Evolutionary conservation across 805 yeast genomes (phyloP).

Genomic region (Candida ortonii): DNA sequence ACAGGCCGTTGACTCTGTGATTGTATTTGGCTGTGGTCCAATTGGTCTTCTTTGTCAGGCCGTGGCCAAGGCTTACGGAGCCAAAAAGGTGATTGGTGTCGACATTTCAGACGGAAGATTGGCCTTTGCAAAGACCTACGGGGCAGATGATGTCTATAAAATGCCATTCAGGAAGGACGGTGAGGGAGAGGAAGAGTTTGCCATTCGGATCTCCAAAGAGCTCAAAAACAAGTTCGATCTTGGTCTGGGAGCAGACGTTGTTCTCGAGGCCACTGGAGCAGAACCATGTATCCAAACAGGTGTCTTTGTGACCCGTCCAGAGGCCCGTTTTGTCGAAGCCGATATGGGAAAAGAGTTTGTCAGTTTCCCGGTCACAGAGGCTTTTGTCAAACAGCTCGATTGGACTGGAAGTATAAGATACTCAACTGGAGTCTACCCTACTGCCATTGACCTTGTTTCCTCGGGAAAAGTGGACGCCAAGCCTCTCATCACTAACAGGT

Average conservation of each 20-base stretch:
- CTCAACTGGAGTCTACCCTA: slow-evolving; percentile 70
- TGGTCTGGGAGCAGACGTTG: slow-evolving; percentile 43
- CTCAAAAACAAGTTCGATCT: slow-evolving; percentile 28
- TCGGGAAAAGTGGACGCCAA: slow-evolving; percentile 64
- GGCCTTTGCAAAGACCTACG: slow-evolving; percentile 54
- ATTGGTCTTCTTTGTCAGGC: slow-evolving; percentile 76
- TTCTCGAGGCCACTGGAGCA: slow-evolving; percentile 83
- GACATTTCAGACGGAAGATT: slow-evolving; percentile 70
- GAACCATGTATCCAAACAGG: slow-evolving; percentile 71
- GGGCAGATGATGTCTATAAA: slow-evolving; percentile 60
- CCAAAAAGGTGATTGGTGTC: slow-evolving; percentile 63
- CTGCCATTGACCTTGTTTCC: slow-evolving; percentile 64
- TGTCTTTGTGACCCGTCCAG: slow-evolving; percentile 54
- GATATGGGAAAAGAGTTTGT: slow-evolving; percentile 77
- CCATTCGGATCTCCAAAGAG: slow-evolving; percentile 33
- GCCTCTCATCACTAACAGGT: slow-evolving; percentile 70
- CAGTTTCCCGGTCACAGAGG: slow-evolving; percentile 66
- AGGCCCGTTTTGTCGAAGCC: slow-evolving; percentile 77
- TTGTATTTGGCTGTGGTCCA: slow-evolving; percentile 87
- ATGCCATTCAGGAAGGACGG: slow-evolving; percentile 45
- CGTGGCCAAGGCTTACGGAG: slow-evolving; percentile 73
- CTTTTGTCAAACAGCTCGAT: slow-evolving; percentile 64
- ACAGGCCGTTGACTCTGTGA: slow-evolving; percentile 63
- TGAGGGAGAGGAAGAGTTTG: slow-evolving; percentile 42
- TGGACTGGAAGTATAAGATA: slow-evolving; percentile 80